phyloP scores from a whole-genome alignment of 2,329 filamentous ascomycete species.

The Aspergillus costaricaensis region DNA sequence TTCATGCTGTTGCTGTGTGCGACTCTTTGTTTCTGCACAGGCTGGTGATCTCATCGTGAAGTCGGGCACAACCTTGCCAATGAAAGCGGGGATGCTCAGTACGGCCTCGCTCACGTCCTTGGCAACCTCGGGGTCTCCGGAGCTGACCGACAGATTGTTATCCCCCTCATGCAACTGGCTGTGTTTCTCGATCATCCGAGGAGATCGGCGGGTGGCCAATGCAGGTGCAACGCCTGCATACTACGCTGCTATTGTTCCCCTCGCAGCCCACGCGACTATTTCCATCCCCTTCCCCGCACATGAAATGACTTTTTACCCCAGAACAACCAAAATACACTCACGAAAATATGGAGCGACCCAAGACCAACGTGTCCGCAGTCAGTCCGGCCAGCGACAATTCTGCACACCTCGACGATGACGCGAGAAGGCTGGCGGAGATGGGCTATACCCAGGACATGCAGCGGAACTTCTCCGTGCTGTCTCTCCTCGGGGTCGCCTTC shows the following conservation, averaged over 20 bases:
- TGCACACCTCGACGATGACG: conserved; percentile 34
- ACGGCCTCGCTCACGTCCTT: not conserved
- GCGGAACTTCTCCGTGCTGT: conserved; percentile 52
- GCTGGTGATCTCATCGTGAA: too few relatives aligned
- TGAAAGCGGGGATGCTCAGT: not conserved
- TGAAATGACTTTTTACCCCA: not conserved
- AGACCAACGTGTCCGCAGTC: not conserved
- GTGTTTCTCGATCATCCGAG: not conserved
- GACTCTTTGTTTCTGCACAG: too few relatives aligned
- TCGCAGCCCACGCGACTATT: not conserved
- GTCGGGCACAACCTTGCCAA: not conserved
- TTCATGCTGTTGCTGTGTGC: too few relatives aligned
- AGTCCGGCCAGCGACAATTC: not conserved
- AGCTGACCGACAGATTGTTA: not conserved
- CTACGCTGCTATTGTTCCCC: not conserved
- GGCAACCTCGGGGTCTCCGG: not conserved
- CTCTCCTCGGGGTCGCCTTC: conserved; percentile 53
- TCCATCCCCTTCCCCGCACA: not conserved
- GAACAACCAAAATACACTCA: not conserved
- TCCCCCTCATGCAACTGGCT: not conserved
- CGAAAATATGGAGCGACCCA: not conserved
- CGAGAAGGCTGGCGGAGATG: conserved; percentile 48
- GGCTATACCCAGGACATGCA: conserved; percentile 49
- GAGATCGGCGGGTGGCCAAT: not conserved
- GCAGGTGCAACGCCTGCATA: not conserved